Percentiles rank a stretch among this genome's conserved stretches.
phyloP scores from a whole-genome alignment of 192 early-diverging fungal genomes.

The Podila horticola region DNA sequence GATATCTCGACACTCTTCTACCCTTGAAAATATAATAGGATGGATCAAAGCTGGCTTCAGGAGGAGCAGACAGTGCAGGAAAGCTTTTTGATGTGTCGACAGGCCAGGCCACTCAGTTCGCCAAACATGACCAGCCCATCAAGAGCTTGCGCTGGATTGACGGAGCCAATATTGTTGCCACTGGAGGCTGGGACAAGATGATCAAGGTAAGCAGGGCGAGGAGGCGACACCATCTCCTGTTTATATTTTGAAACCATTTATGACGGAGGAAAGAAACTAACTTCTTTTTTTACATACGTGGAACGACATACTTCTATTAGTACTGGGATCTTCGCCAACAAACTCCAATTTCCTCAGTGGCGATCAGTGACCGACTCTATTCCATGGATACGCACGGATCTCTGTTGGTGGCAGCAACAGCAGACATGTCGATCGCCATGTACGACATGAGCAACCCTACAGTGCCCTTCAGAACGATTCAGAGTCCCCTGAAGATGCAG shows the following conservation, averaged over 20 bases:
- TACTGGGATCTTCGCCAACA: slow-evolving; percentile 94
- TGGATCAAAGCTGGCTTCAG: slow-evolving; percentile 89
- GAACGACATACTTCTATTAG: slow-evolving; percentile 44
- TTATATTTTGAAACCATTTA: too few relatives aligned
- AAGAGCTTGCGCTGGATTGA: slow-evolving; percentile 84
- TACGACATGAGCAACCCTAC: slow-evolving; percentile 86
- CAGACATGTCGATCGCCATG: slow-evolving; percentile 86
- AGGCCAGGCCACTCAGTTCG: slow-evolving; percentile 86
- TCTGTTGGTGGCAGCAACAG: slow-evolving; percentile 89
- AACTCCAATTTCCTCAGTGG: slow-evolving; percentile 75
- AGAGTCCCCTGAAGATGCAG: slow-evolving; percentile 86
- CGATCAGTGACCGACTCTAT: slow-evolving; percentile 89
- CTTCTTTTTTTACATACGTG: background rate
- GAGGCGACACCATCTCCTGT: background rate
- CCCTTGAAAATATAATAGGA: slow-evolving; percentile 64
- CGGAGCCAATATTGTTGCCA: slow-evolving; percentile 76
- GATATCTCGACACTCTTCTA: background rate
- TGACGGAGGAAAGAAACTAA: background rate
- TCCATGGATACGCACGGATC: slow-evolving; percentile 85
- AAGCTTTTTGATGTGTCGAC: slow-evolving; percentile 86
- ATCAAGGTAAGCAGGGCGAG: slow-evolving; percentile 59
- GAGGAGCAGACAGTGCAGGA: slow-evolving; percentile 91
- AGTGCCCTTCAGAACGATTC: slow-evolving; percentile 72
- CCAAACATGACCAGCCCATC: slow-evolving; percentile 92
- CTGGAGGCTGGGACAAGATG: slow-evolving; percentile 97